Evolutionary conservation across 2,329 filamentous ascomycete genomes (phyloP), one percentile per base, ranked within the genome.

Genomic region (Diaporthe ampelina): DNA sequence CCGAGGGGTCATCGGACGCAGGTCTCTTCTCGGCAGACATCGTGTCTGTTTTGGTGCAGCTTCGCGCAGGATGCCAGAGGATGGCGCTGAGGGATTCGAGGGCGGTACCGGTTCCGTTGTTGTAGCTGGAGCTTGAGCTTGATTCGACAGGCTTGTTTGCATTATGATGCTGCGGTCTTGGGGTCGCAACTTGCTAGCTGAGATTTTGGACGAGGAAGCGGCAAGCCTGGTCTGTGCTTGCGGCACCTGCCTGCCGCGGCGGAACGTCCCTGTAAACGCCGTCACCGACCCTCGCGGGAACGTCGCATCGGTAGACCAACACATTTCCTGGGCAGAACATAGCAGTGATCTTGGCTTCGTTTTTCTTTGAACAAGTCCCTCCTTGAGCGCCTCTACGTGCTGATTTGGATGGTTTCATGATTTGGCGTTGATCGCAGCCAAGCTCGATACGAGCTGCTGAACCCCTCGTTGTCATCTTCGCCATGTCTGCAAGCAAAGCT

Each of bases 11-110:
- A 78, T 94, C 93, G 76, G 94, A 92, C n/a, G 95, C 95, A 75
- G 95, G 94, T 81, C 97, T 91, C 86, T 99, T 98, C 85, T 97
- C 95, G 76, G 94, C 90, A 45, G 95, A 95, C 95, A 98, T 98
- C 75, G n/a, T 74, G 72, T 56, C n/a, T 59, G 5, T 21, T 43
- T 29, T 15, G 52, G 81, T 79, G 29, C 58, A 26, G 9, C 54
- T 58, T 45, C 11, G 50, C 73, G 48, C 73, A 35, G 17, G 48
- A 56, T 40, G 63, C 58, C 57, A 59, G 48, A 57, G 70, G 57
- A 24, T 13, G 15, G 32, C 32, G 32, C 56, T 61, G n/a, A 37
- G 45, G 9, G 26, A 9, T 67, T 29, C 24, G 15, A 54, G 21
- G 19, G 24, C 58, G 45, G 24, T 40, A 40, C n/a, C 19, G 19